Base-by-base conservation (phyloP, 1,139 yeast species). In the Scheffersomyces illinoinensis region DNA sequence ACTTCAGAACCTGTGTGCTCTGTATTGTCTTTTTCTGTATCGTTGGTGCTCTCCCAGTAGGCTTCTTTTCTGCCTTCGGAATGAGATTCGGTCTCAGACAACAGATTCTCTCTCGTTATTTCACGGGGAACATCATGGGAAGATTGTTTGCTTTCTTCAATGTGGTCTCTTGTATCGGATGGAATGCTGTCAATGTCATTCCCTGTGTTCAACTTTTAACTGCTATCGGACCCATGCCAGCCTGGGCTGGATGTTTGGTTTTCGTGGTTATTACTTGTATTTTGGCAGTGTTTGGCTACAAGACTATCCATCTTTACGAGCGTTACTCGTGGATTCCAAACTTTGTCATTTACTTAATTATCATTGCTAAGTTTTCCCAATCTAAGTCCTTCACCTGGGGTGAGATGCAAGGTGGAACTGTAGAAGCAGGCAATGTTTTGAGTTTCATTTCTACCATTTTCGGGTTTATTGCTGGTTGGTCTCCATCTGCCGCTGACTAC, bases 181-280 rank as follows among this genome's bases (percentile, higher is more conserved):
- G 80, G 79, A 73, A 73, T 59, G 76, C 77, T 3, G 68, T 76
- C 47, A 76, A 76, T 55, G 66, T 73, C 47, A 69, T 76, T 55
- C 74, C 76, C 10, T 71, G 76, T 20, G 79, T 73, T 18, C 76
- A 74, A 54, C 64, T 76, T 54, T 62, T 75, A 23, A 60, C 65
- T 10, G 61, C 71, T 3, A 64, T 72, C 51, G 74, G 74, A 3
- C 69, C 71, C 2, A 62, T 72, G 50, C 76, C 76, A 5, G 72
- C 77, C 5, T 72, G 76, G 74, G 76, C 73, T 3, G 77, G 77
- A 1, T 74, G 77, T 61, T 63, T 74, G 57, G 71, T 74, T 7
- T 66, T 74, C 50, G 75, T 72, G 24, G 59, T 72, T 17, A 61
- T 71, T 53, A 73, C 76, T 3, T 67, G 73, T 55, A 47, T 65